Evolutionary conservation across 306 rosid species (phyloP), one percentile per base, ranked within the genome.

Genomic region (Oxytropis ochrocephala): DNA sequence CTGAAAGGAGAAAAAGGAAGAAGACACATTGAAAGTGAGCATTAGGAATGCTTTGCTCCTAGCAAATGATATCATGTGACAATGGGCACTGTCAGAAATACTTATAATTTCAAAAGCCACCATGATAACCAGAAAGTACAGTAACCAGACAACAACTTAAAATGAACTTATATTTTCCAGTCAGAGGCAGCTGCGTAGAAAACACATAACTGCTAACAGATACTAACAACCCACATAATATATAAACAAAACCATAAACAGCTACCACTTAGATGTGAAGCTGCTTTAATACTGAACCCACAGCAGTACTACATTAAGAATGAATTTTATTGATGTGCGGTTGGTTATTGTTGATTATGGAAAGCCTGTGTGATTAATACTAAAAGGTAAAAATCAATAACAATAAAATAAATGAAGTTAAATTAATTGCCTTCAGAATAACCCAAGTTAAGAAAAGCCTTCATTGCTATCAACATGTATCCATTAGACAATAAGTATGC

Each of bases 1-100:
- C 99, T 93, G 78, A 33, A 81, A 49, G 67, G 52, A 51, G 52
- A 35, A 63, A 17, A 27, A 58, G 7, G 12, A 14, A 44, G 33
- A 52, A 75, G 70, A 65, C 69, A 59, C 8, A 52, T 43, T 49
- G 21, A 52, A 33, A 63, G 65, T 33, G 60, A 67, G 67, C 44
- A 35, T 17, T 50, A 49, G 57, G 52, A 29, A 77, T 55, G 54
- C 24, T 59, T 21, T 53, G 52, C 46, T 71, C 44, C 51, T 9
- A 24, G 43, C 44, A 60, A 35, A 11, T 47, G 17, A 59, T 66
- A 29, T 17, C 8, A 60, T 19, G 47, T 16, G 47, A 46, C 69
- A 48, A 14, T 27, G 7, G 30, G 27, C 52, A 50, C 29, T 0
- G 11, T 13, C 7, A 2, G 19, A 18, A 53, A 55, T 30, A 17